Conservation (phyloP, 2,329 filamentous ascomycete genomes). For the Calcarisporium arbuscula region DNA sequence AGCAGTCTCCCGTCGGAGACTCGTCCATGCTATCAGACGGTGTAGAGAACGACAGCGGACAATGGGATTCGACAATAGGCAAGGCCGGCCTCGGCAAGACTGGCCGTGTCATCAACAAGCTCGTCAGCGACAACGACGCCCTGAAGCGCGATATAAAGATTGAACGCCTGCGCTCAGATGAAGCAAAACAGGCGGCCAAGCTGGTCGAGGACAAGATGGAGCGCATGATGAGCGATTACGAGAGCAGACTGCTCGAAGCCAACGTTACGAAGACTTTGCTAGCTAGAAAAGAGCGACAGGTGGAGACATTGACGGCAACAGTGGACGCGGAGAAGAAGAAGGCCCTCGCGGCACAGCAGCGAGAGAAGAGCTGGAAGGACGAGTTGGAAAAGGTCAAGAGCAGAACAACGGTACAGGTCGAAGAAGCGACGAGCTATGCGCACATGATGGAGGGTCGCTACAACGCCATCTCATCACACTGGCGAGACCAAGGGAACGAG, state of each 20-base stretch:
- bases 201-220: slow-evolving; percentile 68
- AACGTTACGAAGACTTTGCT: slow-evolving; percentile 66
- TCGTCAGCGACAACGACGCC: slow-evolving; percentile 74
- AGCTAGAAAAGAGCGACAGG: slow-evolving; percentile 66
- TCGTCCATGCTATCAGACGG: slow-evolving; percentile 22
- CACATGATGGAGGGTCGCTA: slow-evolving; percentile 65
- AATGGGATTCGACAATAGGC: slow-evolving; percentile 62
- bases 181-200: slow-evolving; percentile 61
- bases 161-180: slow-evolving; percentile 59
- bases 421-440: slow-evolving; percentile 58
- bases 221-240: slow-evolving; percentile 60
- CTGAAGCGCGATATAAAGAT: slow-evolving; percentile 67
- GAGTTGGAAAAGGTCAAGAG: slow-evolving; percentile 57
- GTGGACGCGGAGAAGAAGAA: slow-evolving; percentile 60
- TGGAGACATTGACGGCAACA: slow-evolving; percentile 59
- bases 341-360: slow-evolving; percentile 50
- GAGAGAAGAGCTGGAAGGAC: slow-evolving; percentile 55
- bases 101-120: slow-evolving; percentile 71
- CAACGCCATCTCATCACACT: slow-evolving; percentile 59
- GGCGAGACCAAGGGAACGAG: slow-evolving; percentile 59
- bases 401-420: slow-evolving; percentile 56
- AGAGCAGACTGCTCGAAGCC: slow-evolving; percentile 61
- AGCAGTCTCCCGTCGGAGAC: slow-evolving; percentile 19
- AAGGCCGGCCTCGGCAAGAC: slow-evolving; percentile 68
- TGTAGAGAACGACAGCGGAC: slow-evolving; percentile 26